These are phyloP conservation scores for Phytophthora idaei DNA, from an alignment of 352 stramenopile species.

Conservation along the genomic window DNA sequence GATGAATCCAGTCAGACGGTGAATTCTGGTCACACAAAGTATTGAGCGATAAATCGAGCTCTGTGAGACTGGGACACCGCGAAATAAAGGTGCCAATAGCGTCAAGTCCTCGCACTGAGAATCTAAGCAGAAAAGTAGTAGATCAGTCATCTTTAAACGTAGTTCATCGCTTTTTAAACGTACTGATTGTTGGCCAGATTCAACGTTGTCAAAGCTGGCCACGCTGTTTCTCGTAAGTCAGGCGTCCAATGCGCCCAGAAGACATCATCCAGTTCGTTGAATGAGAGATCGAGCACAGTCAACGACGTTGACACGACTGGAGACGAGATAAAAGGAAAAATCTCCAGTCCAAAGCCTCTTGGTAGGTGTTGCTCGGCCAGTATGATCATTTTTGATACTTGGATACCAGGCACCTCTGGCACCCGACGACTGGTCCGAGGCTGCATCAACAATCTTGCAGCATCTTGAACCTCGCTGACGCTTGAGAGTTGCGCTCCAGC, in stretches of 20 bases:
- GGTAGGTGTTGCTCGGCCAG: conserved; percentile 30
- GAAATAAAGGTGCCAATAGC: conserved; percentile 33
- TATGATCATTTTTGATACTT: conserved; percentile 26
- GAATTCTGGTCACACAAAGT: conserved; percentile 6
- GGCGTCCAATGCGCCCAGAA: conserved; percentile 36
- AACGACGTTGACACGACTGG: conserved; percentile 12
- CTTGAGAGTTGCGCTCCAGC: conserved; percentile 8
- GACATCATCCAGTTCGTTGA: conserved; percentile 49
- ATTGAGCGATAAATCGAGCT: conserved; percentile 67
- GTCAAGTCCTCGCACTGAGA: conserved; percentile 32
- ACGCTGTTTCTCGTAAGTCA: conserved; percentile 18
- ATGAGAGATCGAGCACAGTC: conserved; percentile 53
- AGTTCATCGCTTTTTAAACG: background rate
- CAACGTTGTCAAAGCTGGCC: conserved; percentile 37
- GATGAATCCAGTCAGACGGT: background rate
- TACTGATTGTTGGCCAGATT: conserved; percentile 65
- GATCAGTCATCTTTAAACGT: background rate
- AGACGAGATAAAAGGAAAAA: conserved; percentile 26
- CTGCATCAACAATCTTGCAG: conserved; percentile 14
- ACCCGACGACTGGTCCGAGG: conserved; percentile 6
- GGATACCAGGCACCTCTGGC: conserved; percentile 2
- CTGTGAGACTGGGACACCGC: conserved; percentile 33
- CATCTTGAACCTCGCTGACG: conserved; percentile 18
- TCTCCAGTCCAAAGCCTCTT: conserved; percentile 18
- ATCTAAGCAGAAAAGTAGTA: conserved; percentile 12